A percentile compares a stretch with the other conserved stretches of the same genome.
Conservation (phyloP, 1,284 basidiomycete species). For the Hymenochaete sp. region DNA sequence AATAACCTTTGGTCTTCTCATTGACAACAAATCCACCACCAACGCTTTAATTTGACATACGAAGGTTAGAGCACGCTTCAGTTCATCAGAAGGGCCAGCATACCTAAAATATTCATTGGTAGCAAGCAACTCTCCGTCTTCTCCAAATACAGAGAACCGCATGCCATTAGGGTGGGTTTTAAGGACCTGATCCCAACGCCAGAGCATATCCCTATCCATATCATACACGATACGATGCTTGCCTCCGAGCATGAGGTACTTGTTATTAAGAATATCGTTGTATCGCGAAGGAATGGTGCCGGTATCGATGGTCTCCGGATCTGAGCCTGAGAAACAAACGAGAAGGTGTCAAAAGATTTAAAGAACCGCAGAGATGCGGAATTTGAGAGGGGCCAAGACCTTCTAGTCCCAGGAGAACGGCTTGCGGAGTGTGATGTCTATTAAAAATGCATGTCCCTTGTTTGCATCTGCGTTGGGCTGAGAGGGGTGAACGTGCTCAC, state of each 20-base stretch:
- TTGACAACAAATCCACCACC: conserved; percentile 91
- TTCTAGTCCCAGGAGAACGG: conserved; percentile 85
- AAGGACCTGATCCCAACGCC: conserved; percentile 79
- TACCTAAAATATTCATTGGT: conserved; percentile 90
- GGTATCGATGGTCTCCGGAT: conserved; percentile 81
- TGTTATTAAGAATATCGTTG: conserved; percentile 55
- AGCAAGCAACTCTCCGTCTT: conserved; percentile 78
- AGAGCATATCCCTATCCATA: conserved; percentile 84
- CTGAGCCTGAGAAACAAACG: conserved; percentile 50
- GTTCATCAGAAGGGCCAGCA: conserved; percentile 1
- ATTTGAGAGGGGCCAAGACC: conserved; percentile 31
- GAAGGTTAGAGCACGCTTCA: neutral
- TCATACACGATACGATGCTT: conserved; percentile 72
- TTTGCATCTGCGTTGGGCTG: neutral
- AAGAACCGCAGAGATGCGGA: conserved; percentile 1
- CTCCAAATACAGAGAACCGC: conserved; percentile 81
- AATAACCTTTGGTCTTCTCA: conserved; percentile 71
- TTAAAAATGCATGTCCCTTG: conserved; percentile 7
- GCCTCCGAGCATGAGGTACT: conserved; percentile 64
- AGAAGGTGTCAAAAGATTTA: conserved; percentile 20
- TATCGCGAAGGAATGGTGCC: conserved; percentile 72
- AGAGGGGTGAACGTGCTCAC: conserved; percentile 29
- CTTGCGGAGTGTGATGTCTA: conserved; percentile 92
- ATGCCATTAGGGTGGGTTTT: conserved; percentile 86
- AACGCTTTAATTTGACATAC: conserved; percentile 38